phyloP scores from a whole-genome alignment of 2,329 filamentous ascomycete genomes.

The Clathrospora elynae region DNA sequence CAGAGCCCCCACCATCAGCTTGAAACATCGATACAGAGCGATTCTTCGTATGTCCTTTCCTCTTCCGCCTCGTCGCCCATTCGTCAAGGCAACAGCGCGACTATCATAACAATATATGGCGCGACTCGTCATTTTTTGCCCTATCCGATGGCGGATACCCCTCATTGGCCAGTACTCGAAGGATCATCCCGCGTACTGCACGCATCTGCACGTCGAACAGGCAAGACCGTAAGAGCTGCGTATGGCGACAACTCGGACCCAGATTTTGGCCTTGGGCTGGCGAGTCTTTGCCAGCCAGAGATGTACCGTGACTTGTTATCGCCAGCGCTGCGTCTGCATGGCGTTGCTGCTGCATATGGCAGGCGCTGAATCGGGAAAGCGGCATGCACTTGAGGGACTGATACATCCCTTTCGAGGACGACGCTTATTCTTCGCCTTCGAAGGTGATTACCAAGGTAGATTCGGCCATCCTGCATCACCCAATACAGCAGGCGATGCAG shows the following conservation, averaged over 20 bases:
- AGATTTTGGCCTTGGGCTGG: conserved; percentile 20
- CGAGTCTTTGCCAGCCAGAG: conserved; percentile 27
- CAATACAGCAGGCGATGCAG: not conserved
- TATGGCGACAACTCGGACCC: conserved; percentile 17
- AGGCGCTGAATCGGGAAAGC: conserved; percentile 6
- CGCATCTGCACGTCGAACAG: conserved; percentile 20
- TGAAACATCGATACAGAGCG: conserved; percentile 3
- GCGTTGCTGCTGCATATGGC: conserved; percentile 8
- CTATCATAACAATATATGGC: conserved; percentile 8
- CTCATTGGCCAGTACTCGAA: conserved; percentile 24
- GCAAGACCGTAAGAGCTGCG: conserved; percentile 20
- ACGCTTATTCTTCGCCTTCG: not conserved
- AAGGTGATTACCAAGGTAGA: conserved; percentile 1
- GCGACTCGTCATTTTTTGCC: conserved; percentile 25
- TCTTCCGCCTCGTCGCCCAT: not conserved
- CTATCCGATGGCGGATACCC: conserved; percentile 13
- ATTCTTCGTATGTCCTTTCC: not conserved
- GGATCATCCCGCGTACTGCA: conserved; percentile 22
- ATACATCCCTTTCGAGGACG: conserved; percentile 2
- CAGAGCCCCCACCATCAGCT: conserved; percentile 4
- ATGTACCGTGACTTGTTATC: conserved; percentile 25
- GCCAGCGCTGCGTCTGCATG: conserved; percentile 27
- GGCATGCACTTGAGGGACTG: conserved; percentile 1
- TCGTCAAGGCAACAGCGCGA: conserved; percentile 25
- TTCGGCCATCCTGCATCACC: not conserved